Percentiles rank a stretch among this genome's conserved stretches.
Conservation (phyloP, 768 basidiomycete species). For the Termitomyces bulborhizus region DNA sequence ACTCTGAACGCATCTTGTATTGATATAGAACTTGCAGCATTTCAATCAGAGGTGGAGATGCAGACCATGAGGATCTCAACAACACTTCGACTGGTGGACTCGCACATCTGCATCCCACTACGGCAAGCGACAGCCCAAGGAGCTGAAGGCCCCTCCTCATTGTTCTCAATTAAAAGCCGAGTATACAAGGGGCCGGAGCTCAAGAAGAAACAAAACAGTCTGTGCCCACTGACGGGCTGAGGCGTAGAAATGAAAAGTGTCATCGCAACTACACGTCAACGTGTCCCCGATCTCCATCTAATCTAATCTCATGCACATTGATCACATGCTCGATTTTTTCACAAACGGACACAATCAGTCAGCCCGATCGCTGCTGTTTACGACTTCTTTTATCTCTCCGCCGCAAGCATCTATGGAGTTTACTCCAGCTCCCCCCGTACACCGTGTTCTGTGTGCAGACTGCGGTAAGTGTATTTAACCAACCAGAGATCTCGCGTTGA, state of each 20-base stretch:
- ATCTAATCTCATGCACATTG: slow-evolving; percentile 9
- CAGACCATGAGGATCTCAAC: slow-evolving; percentile 60
- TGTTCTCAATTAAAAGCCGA: neutral
- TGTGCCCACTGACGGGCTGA: neutral
- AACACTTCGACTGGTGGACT: slow-evolving; percentile 53
- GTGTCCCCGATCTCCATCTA: neutral
- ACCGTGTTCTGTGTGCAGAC: slow-evolving; percentile 84
- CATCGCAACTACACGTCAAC: slow-evolving; percentile 9
- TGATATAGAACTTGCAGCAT: slow-evolving; percentile 42
- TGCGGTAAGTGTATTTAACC: slow-evolving; percentile 49
- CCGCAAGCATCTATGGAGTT: slow-evolving; percentile 59
- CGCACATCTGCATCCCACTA: slow-evolving; percentile 7
- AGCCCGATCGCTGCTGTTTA: neutral
- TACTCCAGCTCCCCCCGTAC: slow-evolving; percentile 64
- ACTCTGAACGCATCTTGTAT: neutral
- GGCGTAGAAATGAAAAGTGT: slow-evolving; percentile 1
- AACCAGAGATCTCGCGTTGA: neutral
- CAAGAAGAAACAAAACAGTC: neutral
- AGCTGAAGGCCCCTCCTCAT: slow-evolving; percentile 14
- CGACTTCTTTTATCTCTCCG: neutral
- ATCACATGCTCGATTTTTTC: slow-evolving; percentile 16
- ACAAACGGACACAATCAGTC: slow-evolving; percentile 7
- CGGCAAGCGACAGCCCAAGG: slow-evolving; percentile 11
- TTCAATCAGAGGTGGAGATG: slow-evolving; percentile 57
- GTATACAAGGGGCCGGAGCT: neutral